Evolutionary conservation across 106 monocot species (phyloP).

Genomic region (Chionographis japonica): DNA sequence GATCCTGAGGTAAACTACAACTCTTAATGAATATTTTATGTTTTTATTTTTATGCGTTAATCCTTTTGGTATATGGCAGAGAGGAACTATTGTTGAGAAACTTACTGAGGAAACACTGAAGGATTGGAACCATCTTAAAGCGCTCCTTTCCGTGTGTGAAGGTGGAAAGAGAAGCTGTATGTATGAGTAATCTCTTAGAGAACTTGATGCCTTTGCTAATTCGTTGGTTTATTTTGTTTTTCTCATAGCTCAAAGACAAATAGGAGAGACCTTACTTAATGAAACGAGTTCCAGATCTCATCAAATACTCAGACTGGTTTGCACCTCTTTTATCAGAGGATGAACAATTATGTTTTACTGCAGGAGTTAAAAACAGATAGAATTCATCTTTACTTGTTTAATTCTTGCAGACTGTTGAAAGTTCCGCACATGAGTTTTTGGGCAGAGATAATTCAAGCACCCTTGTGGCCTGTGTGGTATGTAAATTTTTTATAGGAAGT

Average conservation of each 20-base stretch:
- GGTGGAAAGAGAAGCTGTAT: slow-evolving; percentile 32
- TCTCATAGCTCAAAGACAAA: slow-evolving; percentile 77
- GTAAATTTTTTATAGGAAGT: slow-evolving; percentile 2
- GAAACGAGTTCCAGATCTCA: slow-evolving; percentile 98
- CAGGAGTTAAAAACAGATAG: background rate
- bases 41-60: too few species aligned
- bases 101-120: slow-evolving; percentile 59
- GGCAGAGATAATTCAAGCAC: slow-evolving; percentile 71
- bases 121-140: slow-evolving; percentile 58
- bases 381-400: background rate
- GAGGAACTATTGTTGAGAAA: slow-evolving; percentile 66
- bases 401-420: slow-evolving; percentile 81
- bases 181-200: background rate
- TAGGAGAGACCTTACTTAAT: slow-evolving; percentile 92
- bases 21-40: background rate
- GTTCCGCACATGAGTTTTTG: slow-evolving; percentile 87
- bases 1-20: slow-evolving; percentile 70
- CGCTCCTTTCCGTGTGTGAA: slow-evolving; percentile 78
- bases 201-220: slow-evolving; percentile 1
- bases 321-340: slow-evolving; percentile 9
- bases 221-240: slow-evolving; percentile 4
- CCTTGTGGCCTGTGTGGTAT: slow-evolving; percentile 85
- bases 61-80: slow-evolving; percentile 26
- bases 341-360: background rate
- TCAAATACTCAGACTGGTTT: slow-evolving; percentile 94